Evolutionary conservation across 2,329 filamentous ascomycete genomes (phyloP).

Genomic region (Microcera coccophila): DNA sequence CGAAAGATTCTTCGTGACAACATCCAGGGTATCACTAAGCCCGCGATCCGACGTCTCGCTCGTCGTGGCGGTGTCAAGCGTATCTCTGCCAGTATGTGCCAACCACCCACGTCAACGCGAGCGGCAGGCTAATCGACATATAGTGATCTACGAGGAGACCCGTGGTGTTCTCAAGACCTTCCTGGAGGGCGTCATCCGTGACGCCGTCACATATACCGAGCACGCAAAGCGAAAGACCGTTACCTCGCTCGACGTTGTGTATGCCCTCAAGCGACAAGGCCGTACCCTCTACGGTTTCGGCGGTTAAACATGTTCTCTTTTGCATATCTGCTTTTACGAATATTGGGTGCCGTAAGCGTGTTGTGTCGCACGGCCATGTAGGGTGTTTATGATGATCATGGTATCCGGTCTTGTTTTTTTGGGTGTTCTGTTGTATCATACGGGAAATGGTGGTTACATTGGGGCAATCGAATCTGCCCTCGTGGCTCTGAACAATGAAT

Average conservation of each 20-base stretch:
- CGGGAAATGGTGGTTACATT: slow-evolving; percentile 37
- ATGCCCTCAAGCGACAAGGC: slow-evolving; percentile 60
- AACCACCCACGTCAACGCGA: neutral
- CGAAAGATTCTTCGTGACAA: slow-evolving; percentile 99
- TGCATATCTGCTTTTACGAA: slow-evolving; percentile 38
- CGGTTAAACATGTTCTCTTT: slow-evolving; percentile 54
- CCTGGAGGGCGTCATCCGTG: slow-evolving; percentile 72
- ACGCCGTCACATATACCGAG: slow-evolving; percentile 86
- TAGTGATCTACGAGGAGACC: slow-evolving; percentile 75
- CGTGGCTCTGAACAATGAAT: slow-evolving; percentile 26
- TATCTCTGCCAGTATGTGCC: slow-evolving; percentile 83
- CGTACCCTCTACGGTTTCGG: slow-evolving; percentile 81
- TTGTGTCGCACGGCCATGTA: slow-evolving; percentile 20
- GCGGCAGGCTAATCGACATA: slow-evolving; percentile 12
- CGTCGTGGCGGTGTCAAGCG: slow-evolving; percentile 99
- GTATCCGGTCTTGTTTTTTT: slow-evolving; percentile 42
- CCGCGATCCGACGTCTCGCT: slow-evolving; percentile 95
- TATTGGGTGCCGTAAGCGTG: slow-evolving; percentile 20
- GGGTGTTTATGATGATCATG: slow-evolving; percentile 43
- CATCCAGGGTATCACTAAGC: slow-evolving; percentile 99
- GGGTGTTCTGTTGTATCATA: slow-evolving; percentile 46
- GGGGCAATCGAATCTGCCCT: slow-evolving; percentile 33
- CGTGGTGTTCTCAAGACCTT: slow-evolving; percentile 75
- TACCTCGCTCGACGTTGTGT: slow-evolving; percentile 65
- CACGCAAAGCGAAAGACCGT: slow-evolving; percentile 89